phyloP scores from a whole-genome alignment of 495 filamentous ascomycete species.

The Clohesyomyces aquaticus region DNA sequence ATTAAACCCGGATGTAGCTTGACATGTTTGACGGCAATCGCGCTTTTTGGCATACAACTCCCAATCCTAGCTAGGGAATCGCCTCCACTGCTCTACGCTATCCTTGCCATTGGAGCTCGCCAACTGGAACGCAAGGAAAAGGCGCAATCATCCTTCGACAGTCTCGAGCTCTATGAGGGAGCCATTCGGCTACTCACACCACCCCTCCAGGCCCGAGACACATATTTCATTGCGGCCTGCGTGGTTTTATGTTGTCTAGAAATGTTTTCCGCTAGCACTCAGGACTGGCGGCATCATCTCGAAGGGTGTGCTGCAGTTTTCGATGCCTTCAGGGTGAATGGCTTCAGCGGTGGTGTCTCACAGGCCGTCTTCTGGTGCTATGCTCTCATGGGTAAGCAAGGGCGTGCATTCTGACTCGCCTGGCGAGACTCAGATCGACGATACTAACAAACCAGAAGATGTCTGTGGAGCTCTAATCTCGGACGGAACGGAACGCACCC shows the following conservation, averaged over 20 bases:
- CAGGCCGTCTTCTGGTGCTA: slow-evolving; percentile 16
- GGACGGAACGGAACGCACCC: slow-evolving; percentile 50
- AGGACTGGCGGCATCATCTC: slow-evolving; percentile 14
- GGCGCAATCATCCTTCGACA: slow-evolving; percentile 48
- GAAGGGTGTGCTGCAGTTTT: slow-evolving; percentile 10
- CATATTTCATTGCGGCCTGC: slow-evolving; percentile 2
- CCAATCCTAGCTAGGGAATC: slow-evolving; percentile 50
- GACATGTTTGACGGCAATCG: slow-evolving; percentile 56
- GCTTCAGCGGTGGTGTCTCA: slow-evolving; percentile 7
- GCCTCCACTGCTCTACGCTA: slow-evolving; percentile 50
- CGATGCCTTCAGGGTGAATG: slow-evolving; percentile 10
- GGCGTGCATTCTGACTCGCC: background rate
- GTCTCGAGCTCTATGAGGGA: slow-evolving; percentile 43
- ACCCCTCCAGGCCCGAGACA: slow-evolving; percentile 8
- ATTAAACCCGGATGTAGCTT: slow-evolving; percentile 35
- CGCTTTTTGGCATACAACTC: slow-evolving; percentile 51
- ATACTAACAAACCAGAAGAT: slow-evolving; percentile 3
- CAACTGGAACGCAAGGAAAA: slow-evolving; percentile 52
- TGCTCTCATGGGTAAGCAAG: slow-evolving; percentile 10
- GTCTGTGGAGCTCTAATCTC: slow-evolving; percentile 12
- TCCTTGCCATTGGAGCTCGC: slow-evolving; percentile 52
- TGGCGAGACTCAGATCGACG: no score
- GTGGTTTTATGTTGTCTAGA: slow-evolving; percentile 10
- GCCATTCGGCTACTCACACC: slow-evolving; percentile 6
- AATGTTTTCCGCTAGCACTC: slow-evolving; percentile 12